Percentiles rank a stretch among this genome's conserved stretches.
These are phyloP conservation scores for Yamadazyma akitaensis DNA, from an alignment of 805 yeast species.

Conservation along the genomic window DNA sequence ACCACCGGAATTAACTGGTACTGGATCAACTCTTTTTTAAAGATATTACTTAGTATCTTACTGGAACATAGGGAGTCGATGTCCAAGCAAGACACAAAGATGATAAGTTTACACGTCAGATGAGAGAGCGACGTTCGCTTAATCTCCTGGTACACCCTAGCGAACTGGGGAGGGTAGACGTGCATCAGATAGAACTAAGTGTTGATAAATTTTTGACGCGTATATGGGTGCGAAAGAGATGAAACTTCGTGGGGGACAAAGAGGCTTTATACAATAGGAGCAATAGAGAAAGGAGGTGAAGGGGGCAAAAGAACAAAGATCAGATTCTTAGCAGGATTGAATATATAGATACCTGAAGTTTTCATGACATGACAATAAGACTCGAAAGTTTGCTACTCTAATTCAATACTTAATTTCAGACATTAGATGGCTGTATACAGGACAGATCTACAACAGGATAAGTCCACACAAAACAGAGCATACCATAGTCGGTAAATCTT, in stretches of 20 bases:
- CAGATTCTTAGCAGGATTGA: too few relatives aligned
- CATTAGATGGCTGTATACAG: too few relatives aligned
- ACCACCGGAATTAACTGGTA: constrained; percentile 89
- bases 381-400: too few relatives aligned
- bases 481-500: too few relatives aligned
- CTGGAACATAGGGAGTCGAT: constrained; percentile 92
- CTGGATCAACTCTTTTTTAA: constrained; percentile 80
- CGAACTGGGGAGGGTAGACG: constrained; percentile 66
- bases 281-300: background rate
- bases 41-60: constrained; percentile 62
- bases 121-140: constrained; percentile 76
- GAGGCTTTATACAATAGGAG: too few relatives aligned
- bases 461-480: too few relatives aligned
- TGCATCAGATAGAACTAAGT: constrained; percentile 49
- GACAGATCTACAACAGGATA: too few relatives aligned
- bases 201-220: constrained; percentile 4
- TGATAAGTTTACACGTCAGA: constrained; percentile 83
- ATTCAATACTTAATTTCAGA: too few relatives aligned
- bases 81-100: constrained; percentile 86
- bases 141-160: constrained; percentile 63
- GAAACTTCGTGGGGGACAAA: background rate
- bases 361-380: too few relatives aligned
- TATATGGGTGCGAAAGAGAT: constrained; percentile 7
- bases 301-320: background rate
- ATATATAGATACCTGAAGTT: too few relatives aligned